Evolutionary conservation across 148 eudicot species (phyloP), one percentile per base, ranked within the genome.

Genomic region (Chenopodium formosanum): DNA sequence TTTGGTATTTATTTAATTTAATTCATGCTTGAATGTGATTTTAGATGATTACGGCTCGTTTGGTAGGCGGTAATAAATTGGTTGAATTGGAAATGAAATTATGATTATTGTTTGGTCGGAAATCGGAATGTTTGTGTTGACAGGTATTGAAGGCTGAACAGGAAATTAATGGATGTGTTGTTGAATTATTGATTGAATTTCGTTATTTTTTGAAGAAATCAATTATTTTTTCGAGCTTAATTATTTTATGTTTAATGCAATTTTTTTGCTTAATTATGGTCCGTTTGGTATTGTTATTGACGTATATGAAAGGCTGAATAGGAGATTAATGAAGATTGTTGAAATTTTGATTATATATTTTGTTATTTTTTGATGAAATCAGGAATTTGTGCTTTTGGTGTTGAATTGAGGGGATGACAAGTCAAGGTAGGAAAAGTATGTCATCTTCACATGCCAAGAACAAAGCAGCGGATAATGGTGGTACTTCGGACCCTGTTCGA

Each of bases 341-440:
- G 32, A 25, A 52, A 9, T 13, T 46, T 64, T 73, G 75, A 58
- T 71, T 47, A 27, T 25, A 32, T 46, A 52, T 68, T 71, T 56
- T 70, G 75, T 32, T 64, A 9, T 2, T 34, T 56, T 14, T 67
- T 23, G 20, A 23, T 76, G 79, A 32, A 72, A 16, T 53, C 31
- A 48, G 47, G 44, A 53, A 68, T 67, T 27, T 13, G 27, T 40
- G 53, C 2, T 81, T 78, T 78, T 23, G 37, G 52, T 73, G 25
- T 73, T 68, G 62, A 82, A 65, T 79, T 48, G 74, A 46, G 70
- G 78, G 81, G 66, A 82, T 89, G 86, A 74, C 90, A 48, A 82
- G 87, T 69, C 89, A 84, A 56, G 85, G 87, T 68, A 82, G 97
- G 86, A 91, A 80, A 77, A 86, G 86, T 71, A 72, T 84, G 73